Evolutionary conservation across 2,329 filamentous ascomycete species (phyloP), one percentile per base, ranked within the genome.

Genomic region (Exophiala calicioides): DNA sequence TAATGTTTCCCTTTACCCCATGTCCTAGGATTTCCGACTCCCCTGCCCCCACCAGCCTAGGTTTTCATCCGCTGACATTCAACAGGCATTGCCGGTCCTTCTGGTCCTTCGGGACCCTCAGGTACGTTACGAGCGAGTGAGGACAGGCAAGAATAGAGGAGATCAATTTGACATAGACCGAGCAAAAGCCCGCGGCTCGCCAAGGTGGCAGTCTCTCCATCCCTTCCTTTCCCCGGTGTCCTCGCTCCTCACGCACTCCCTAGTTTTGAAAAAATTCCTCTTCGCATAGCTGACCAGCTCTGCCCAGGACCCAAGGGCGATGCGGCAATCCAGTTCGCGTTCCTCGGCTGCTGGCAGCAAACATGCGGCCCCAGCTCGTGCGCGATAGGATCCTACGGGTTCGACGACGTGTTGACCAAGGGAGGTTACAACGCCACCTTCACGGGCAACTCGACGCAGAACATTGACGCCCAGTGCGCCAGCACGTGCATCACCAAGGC

Each of bases 381-480:
- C 21, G 1, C 19, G 4, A 3, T 37, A 9, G 37, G 38, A 4
- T 33, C 16, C 10, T 52, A 52, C 15, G 48, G 23, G 0, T 37
- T 52, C 24, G 48, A 48, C 32, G 35, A 27, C 26, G 13, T n/a
- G 18, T n/a, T 31, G 10, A 50, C 26, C 1, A 23, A 16, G 3
- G 50, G 50, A 23, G 50, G 50, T 13, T 53, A 37, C 27, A 37
- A 34, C 19, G 18, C 43, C 3, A 51, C 48, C 7, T 35, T 44
- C n/a, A 45, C 39, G 7, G 38, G 42, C 48, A 39, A 21, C 15
- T 45, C 24, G 7, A 44, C 33, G 2, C 12, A 18, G 19, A 52
- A 48, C 36, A 39, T 44, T 10, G 52, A 47, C 19, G 32, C 33
- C 12, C 52, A 52, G 26, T 55, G 52, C 44, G 37, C 52, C 3